These are phyloP conservation scores for Uncinocarpus reesii DNA, from an alignment of 2,329 filamentous ascomycete genomes.

Conservation along the genomic window DNA sequence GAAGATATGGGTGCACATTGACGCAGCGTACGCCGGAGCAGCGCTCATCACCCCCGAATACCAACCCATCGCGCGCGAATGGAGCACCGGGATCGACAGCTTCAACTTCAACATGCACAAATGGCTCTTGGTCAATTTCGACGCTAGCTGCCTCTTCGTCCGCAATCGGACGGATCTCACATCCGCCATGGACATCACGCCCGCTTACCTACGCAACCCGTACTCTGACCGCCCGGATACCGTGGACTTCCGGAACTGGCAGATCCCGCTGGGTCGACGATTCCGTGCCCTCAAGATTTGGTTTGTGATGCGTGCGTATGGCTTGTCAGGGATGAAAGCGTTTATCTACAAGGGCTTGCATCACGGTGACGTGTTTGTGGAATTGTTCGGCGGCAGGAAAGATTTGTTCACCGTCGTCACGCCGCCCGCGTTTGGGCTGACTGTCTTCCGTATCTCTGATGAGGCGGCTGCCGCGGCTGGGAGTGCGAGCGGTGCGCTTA, in stretches of 20 bases:
- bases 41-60: constrained; percentile 74
- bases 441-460: constrained; percentile 58
- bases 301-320: constrained; percentile 83
- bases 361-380: constrained; percentile 60
- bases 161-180: constrained; percentile 66
- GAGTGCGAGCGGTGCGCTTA: constrained; percentile 41
- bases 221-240: constrained; percentile 74
- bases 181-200: constrained; percentile 65
- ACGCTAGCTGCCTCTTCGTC: constrained; percentile 71
- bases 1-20: constrained; percentile 79
- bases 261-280: constrained; percentile 79
- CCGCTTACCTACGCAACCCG: constrained; percentile 70
- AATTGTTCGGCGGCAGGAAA: constrained; percentile 45
- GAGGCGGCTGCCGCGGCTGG: constrained; percentile 17
- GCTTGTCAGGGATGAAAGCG: constrained; percentile 60
- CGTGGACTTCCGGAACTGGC: constrained; percentile 94
- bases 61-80: constrained; percentile 53
- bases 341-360: constrained; percentile 61
- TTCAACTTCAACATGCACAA: constrained; percentile 98
- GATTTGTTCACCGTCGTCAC: constrained; percentile 71
- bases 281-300: constrained; percentile 89
- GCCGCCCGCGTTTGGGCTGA: constrained; percentile 65
- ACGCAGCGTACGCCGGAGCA: constrained; percentile 84
- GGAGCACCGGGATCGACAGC: constrained; percentile 60
- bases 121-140: constrained; percentile 91